Percentiles rank a stretch among this genome's conserved stretches.
Evolutionary conservation across 306 rosid species (phyloP).

Genomic region (Cucurbita pepo): DNA sequence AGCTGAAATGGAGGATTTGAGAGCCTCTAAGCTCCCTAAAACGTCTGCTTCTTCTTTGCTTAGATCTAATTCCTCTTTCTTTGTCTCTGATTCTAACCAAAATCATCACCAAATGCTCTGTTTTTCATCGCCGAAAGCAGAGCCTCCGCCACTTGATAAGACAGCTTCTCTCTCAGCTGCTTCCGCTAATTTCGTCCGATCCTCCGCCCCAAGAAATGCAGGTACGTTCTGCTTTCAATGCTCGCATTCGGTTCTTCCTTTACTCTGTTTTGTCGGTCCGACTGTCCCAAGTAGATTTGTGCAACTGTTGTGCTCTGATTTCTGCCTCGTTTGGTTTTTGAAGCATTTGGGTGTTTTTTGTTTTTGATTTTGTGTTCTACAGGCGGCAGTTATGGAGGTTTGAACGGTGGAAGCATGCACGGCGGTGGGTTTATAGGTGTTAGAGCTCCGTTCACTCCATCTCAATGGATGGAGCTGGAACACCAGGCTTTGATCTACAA

Average conservation of each 20-base stretch:
- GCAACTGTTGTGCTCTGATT: neutral
- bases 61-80: constrained; percentile 40
- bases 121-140: constrained; percentile 63
- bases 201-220: constrained; percentile 39
- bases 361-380: constrained; percentile 6
- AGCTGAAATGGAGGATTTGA: constrained; percentile 32
- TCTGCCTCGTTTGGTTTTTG: neutral
- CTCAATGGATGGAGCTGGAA: constrained; percentile 94
- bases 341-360: neutral
- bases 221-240: constrained; percentile 9
- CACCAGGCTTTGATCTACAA: constrained; percentile 97
- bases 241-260: too few species aligned
- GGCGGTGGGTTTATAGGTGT: constrained; percentile 24
- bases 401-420: constrained; percentile 29
- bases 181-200: constrained; percentile 15
- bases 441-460: constrained; percentile 66
- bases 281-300: constrained; percentile 4
- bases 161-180: neutral
- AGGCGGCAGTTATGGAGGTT: constrained; percentile 40
- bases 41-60: constrained; percentile 11
- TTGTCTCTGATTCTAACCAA: constrained; percentile 32
- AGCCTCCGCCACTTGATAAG: constrained; percentile 19
- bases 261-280: neutral
- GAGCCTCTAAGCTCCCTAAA: constrained; percentile 35
- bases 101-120: constrained; percentile 47